A percentile compares a stretch with the other conserved stretches of the same genome.
Conservation (phyloP, 805 yeast species). For the Saccharomycopsis oosterbeekiorum region DNA sequence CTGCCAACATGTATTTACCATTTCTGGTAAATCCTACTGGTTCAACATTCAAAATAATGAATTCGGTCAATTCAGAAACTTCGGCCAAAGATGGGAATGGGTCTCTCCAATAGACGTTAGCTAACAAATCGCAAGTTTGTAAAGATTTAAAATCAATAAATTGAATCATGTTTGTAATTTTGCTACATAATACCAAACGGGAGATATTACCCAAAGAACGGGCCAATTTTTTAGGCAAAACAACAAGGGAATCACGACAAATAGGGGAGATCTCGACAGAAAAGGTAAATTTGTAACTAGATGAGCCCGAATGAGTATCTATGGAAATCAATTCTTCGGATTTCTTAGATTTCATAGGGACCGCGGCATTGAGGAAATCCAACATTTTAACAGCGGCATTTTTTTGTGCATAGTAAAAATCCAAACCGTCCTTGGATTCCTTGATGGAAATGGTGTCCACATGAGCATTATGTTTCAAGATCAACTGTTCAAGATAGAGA, state of each 20-base stretch:
- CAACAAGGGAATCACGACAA: constrained; percentile 93
- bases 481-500: constrained; percentile 89
- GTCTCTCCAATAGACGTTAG: constrained; percentile 68
- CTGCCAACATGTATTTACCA: constrained; percentile 79
- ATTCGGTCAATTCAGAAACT: constrained; percentile 69
- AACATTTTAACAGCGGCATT: constrained; percentile 92
- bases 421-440: constrained; percentile 89
- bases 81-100: constrained; percentile 75
- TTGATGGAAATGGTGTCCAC: constrained; percentile 87
- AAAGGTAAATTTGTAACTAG: constrained; percentile 81
- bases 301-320: constrained; percentile 85
- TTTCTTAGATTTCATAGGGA: constrained; percentile 72
- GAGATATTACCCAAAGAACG: constrained; percentile 73
- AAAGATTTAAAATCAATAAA: constrained; percentile 78
- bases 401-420: constrained; percentile 80
- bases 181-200: constrained; percentile 75
- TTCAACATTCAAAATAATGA: constrained; percentile 87
- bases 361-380: constrained; percentile 77
- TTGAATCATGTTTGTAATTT: constrained; percentile 73
- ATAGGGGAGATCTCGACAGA: constrained; percentile 93
- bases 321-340: constrained; percentile 87
- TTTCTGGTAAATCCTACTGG: constrained; percentile 66
- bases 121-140: constrained; percentile 63
- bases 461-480: constrained; percentile 86
- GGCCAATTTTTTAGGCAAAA: constrained; percentile 82